Conservation (phyloP, 768 basidiomycete species). For the Xerocomellus chrysenteron region DNA sequence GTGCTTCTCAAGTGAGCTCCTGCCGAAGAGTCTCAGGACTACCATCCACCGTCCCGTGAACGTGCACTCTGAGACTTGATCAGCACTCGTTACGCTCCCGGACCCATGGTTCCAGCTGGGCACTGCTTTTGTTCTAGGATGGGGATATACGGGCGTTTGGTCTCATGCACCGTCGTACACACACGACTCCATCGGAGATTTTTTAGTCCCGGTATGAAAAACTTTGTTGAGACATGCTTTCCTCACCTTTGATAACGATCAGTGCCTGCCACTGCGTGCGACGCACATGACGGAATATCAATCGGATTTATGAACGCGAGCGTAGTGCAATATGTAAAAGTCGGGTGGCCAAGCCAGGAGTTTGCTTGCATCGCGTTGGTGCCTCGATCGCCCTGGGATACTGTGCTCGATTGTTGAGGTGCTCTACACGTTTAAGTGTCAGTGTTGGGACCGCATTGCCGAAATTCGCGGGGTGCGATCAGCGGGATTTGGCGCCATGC, state of each 20-base stretch:
- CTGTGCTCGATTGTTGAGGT: background rate
- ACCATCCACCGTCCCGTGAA: background rate
- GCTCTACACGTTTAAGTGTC: background rate
- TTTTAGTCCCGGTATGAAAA: background rate
- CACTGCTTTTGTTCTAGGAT: background rate
- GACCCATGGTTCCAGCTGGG: background rate
- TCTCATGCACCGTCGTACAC: background rate
- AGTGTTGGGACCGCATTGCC: background rate
- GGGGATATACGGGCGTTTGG: background rate
- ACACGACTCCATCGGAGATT: background rate
- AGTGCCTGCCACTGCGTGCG: constrained; percentile 2
- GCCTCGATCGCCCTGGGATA: constrained; percentile 3
- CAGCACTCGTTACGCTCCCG: background rate
- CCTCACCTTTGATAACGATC: background rate
- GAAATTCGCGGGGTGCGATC: background rate
- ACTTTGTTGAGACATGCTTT: background rate
- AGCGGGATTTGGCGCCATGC: background rate
- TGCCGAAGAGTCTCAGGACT: background rate
- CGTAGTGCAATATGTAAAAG: background rate
- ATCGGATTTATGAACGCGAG: background rate
- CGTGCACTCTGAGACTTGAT: background rate
- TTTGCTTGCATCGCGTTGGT: background rate
- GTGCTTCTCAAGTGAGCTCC: background rate
- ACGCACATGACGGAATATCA: background rate
- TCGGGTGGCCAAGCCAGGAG: background rate